A percentile compares a stretch with the other conserved stretches of the same genome.
phyloP scores from a whole-genome alignment of 2,329 filamentous ascomycete genomes.

The Allantophomopsis cytisporea region DNA sequence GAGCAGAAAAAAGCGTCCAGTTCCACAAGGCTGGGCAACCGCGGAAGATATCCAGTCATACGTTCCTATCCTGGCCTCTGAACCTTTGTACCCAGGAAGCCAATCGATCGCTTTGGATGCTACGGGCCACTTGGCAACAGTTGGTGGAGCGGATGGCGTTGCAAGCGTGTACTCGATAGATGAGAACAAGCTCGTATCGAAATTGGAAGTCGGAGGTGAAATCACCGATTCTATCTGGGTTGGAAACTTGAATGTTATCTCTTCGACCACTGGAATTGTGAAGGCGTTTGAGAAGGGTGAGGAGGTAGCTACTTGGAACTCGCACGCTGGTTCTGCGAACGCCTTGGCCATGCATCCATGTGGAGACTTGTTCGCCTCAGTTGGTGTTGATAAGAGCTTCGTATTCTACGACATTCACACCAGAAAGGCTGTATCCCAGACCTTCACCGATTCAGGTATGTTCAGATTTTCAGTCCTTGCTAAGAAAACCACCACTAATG shows the following conservation, averaged over 20 bases:
- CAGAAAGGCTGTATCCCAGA: constrained; percentile 58
- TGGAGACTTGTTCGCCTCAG: constrained; percentile 71
- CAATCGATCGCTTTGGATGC: constrained; percentile 42
- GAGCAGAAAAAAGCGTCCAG: constrained; percentile 75
- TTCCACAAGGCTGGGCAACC: constrained; percentile 77
- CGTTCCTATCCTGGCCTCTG: constrained; percentile 34
- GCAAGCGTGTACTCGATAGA: constrained; percentile 68
- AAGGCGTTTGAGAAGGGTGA: constrained; percentile 65
- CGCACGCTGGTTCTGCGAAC: constrained; percentile 72
- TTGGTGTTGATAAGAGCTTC: constrained; percentile 85
- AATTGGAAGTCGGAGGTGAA: constrained; percentile 24
- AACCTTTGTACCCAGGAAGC: constrained; percentile 44
- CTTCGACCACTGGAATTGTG: constrained; percentile 37
- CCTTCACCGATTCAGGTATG: constrained; percentile 70
- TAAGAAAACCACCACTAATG: constrained; percentile 4
- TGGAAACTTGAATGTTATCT: constrained; percentile 15
- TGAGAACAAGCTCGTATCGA: constrained; percentile 52
- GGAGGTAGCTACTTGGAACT: constrained; percentile 56
- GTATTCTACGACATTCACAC: constrained; percentile 70
- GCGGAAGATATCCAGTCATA: constrained; percentile 54
- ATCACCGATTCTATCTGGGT: constrained; percentile 43
- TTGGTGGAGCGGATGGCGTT: constrained; percentile 47
- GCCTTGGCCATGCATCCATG: constrained; percentile 72
- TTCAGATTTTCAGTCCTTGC: constrained; percentile 8
- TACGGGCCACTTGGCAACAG: constrained; percentile 43